Evolutionary conservation across 2,329 filamentous ascomycete species (phyloP).

Genomic region (Fusarium sp.): DNA sequence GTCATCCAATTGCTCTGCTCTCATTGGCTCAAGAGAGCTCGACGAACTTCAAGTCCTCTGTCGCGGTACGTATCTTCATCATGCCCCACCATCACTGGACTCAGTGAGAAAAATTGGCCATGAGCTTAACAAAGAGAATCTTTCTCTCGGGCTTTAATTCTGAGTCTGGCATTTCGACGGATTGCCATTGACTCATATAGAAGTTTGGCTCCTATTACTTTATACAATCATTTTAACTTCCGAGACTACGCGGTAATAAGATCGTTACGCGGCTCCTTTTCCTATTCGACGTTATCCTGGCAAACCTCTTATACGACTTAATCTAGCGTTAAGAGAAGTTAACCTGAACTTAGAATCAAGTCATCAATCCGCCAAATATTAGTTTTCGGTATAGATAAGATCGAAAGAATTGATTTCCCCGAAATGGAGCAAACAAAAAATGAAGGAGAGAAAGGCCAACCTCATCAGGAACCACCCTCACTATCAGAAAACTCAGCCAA

Average conservation of each 20-base stretch:
- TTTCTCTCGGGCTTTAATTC: neutral
- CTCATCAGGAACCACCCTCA: neutral
- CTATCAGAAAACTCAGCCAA: neutral
- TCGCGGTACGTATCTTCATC: conserved; percentile 30
- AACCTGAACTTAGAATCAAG: neutral
- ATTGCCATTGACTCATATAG: neutral
- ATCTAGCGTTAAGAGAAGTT: neutral
- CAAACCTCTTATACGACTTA: conserved; percentile 1
- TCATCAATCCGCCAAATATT: neutral
- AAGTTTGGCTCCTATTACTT: neutral
- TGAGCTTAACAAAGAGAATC: conserved; percentile 4
- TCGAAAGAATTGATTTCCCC: neutral
- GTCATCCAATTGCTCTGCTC: conserved; percentile 46
- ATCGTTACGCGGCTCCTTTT: neutral
- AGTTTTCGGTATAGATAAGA: neutral
- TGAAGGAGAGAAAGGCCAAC: neutral
- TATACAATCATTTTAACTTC: rapidly evolving
- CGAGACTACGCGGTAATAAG: neutral
- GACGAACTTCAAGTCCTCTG: conserved; percentile 7
- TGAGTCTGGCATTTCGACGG: neutral
- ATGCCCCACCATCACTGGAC: conserved; percentile 23
- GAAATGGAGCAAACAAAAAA: neutral
- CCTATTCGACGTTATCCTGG: neutral
- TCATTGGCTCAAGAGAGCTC: conserved; percentile 43
- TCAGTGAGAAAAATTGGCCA: conserved; percentile 36